Conservation (phyloP, 176 grass and related monocot species). For the Carex myosuroides region DNA sequence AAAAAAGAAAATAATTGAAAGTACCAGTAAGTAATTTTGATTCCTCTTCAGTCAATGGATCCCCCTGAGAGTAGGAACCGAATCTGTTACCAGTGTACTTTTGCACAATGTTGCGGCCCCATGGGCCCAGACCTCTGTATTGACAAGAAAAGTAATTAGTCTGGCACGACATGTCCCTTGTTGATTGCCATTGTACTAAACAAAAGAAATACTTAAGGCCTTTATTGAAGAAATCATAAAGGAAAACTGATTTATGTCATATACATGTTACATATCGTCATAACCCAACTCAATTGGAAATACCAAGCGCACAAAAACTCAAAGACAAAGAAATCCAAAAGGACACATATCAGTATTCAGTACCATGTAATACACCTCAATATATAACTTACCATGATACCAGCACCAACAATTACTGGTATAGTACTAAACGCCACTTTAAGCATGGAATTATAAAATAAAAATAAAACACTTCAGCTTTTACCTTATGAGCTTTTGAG, state of each 20-base stretch:
- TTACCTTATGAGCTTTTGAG: constrained; percentile 40
- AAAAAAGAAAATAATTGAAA: neutral
- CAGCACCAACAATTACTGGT: neutral
- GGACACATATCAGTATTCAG: neutral
- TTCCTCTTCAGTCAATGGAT: constrained; percentile 32
- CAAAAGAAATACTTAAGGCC: neutral
- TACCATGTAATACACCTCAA: neutral
- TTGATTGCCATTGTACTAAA: neutral
- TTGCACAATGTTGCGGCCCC: constrained; percentile 34
- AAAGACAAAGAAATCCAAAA: neutral
- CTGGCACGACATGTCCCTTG: neutral
- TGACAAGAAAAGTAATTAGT: neutral
- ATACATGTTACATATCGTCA: neutral
- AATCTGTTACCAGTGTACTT: constrained; percentile 38
- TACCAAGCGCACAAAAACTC: neutral
- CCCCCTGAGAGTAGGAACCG: constrained; percentile 32
- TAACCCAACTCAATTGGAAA: neutral
- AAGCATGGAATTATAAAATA: neutral
- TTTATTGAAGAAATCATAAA: neutral
- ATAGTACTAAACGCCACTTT: neutral
- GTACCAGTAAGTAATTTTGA: constrained; percentile 32
- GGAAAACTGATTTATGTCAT: neutral
- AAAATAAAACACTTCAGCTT: neutral
- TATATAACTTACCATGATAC: neutral
- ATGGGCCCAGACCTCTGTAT: constrained; percentile 40